These are phyloP conservation scores for Lathyrus aphaca DNA, from an alignment of 306 rosid species.

Conservation along the genomic window DNA sequence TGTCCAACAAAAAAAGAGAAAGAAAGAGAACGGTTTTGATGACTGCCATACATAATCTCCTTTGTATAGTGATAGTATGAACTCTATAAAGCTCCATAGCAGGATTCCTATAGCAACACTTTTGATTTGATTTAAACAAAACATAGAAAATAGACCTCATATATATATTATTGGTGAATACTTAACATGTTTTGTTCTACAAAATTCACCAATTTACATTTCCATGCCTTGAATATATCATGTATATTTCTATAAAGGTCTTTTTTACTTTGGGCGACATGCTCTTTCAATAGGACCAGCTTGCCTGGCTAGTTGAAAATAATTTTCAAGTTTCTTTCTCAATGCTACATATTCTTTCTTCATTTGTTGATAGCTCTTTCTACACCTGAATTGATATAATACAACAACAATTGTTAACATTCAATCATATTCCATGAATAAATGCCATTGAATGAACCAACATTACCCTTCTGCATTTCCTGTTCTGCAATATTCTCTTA, in stretches of 20 bases:
- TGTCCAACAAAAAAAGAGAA: too few species aligned
- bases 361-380: constrained; percentile 76
- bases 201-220: constrained; percentile 43
- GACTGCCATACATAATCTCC: not conserved
- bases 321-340: constrained; percentile 82
- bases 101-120: constrained; percentile 22
- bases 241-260: not conserved
- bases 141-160: constrained; percentile 1
- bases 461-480: constrained; percentile 83
- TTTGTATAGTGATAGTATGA: not conserved
- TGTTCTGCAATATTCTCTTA: constrained; percentile 72
- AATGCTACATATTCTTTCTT: constrained; percentile 75
- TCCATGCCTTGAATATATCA: constrained; percentile 1
- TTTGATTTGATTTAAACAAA: constrained; percentile 13
- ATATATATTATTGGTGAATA: constrained; percentile 32
- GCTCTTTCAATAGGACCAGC: constrained; percentile 59
- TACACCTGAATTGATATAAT: constrained; percentile 51
- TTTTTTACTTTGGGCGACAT: constrained; percentile 51
- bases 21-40: too few species aligned
- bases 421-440: constrained; percentile 4
- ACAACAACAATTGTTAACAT: not conserved
- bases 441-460: constrained; percentile 13
- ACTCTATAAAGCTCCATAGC: constrained; percentile 21
- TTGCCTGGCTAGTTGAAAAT: constrained; percentile 81
- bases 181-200: not conserved